Evolutionary conservation across 2,329 filamentous ascomycete species (phyloP).

Genomic region (Sporothrix dimorphospora): DNA sequence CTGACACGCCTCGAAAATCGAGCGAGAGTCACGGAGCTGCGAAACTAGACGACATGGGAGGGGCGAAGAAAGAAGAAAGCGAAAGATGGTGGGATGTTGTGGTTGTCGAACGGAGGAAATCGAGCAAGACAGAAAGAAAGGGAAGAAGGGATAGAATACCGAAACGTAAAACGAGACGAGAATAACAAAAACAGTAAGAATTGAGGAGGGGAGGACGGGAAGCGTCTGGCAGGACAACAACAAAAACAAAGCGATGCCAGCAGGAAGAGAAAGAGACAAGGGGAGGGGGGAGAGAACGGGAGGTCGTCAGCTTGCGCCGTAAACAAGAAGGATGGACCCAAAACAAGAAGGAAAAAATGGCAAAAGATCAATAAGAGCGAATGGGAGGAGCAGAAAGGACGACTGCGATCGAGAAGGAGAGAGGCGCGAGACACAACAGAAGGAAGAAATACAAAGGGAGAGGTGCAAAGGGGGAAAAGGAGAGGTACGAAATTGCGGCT

Average conservation of each 20-base stretch:
- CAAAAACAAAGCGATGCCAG: slow-evolving; percentile 20
- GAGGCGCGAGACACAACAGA: slow-evolving; percentile 9
- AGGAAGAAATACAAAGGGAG: slow-evolving; percentile 14
- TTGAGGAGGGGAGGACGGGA: slow-evolving; percentile 8
- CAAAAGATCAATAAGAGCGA: slow-evolving; percentile 13
- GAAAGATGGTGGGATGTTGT: not conserved
- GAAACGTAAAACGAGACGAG: slow-evolving; percentile 20
- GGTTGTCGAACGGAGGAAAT: not conserved
- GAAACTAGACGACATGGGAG: slow-evolving; percentile 21
- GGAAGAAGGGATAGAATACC: not conserved
- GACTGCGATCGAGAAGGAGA: slow-evolving; percentile 11
- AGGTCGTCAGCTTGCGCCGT: slow-evolving; percentile 24
- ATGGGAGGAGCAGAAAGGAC: slow-evolving; percentile 15
- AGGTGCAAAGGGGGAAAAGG: slow-evolving; percentile 18
- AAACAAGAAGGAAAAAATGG: slow-evolving; percentile 16
- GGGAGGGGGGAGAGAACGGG: not conserved
- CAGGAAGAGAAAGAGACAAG: slow-evolving; percentile 6
- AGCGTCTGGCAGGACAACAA: slow-evolving; percentile 24
- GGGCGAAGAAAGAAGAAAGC: not conserved
- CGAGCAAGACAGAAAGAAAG: not conserved
- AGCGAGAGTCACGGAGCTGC: slow-evolving; percentile 14
- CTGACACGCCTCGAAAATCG: slow-evolving; percentile 15
- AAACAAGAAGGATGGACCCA: slow-evolving; percentile 27
- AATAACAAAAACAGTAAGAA: slow-evolving; percentile 24
- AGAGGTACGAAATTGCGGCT: slow-evolving; percentile 24